Percentiles rank a stretch among this genome's conserved stretches.
Conservation (phyloP, 768 basidiomycete genomes). For the Boletus bicolor region DNA sequence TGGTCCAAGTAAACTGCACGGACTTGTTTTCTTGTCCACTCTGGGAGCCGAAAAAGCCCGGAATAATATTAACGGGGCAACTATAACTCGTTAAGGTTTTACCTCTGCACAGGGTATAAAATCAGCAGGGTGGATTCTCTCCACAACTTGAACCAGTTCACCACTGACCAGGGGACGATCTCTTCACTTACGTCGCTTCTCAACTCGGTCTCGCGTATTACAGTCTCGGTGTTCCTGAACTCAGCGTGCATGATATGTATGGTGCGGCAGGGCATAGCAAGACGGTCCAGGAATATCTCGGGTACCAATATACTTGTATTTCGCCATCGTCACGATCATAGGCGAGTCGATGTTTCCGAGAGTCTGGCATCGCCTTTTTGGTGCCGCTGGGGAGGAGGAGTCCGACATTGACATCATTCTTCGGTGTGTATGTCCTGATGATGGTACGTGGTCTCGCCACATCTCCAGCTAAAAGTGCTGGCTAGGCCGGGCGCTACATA, state of each 20-base stretch:
- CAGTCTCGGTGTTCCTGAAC: constrained; percentile 16
- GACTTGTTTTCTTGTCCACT: no score
- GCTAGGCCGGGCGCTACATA: neutral
- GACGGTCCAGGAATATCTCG: constrained; percentile 8
- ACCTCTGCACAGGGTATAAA: no score
- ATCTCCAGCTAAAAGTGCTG: no score
- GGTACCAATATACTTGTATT: constrained; percentile 20
- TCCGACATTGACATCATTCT: constrained; percentile 7
- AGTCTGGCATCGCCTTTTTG: constrained; percentile 22
- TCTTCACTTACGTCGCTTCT: constrained; percentile 10
- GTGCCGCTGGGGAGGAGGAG: constrained; percentile 16
- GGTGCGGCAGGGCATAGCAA: constrained; percentile 4
- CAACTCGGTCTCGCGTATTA: constrained; percentile 20
- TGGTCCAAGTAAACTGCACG: no score
- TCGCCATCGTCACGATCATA: constrained; percentile 7
- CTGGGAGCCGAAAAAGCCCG: no score
- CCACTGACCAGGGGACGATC: constrained; percentile 11
- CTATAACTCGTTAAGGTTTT: no score
- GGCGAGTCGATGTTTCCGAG: constrained; percentile 25
- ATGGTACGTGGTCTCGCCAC: constrained; percentile 15
- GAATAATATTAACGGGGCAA: no score
- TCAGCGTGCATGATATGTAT: constrained; percentile 20
- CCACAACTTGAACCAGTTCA: neutral
- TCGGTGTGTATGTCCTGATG: constrained; percentile 14
- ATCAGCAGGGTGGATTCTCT: no score